Base-by-base conservation (phyloP, 2,329 filamentous ascomycete species). In the Pseudogymnoascus sp. region DNA sequence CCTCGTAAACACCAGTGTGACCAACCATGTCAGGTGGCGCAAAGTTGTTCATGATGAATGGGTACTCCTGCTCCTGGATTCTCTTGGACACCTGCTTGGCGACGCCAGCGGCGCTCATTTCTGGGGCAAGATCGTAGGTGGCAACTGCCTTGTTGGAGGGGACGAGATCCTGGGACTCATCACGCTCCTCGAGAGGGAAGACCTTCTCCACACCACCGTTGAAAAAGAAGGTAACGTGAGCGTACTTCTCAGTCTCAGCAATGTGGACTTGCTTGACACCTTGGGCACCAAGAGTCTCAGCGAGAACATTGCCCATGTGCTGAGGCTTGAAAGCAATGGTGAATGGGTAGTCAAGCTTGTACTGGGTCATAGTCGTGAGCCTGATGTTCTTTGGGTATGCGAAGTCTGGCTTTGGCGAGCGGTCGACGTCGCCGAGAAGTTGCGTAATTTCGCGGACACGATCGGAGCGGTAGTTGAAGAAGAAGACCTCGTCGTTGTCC, bases 41-140 rank as follows among this genome's bases (percentile, higher is more conserved):
- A 77, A 99, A 97, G 86, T 99, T 99, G 86, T 97, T 97, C 94
- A 99, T 99, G 76, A 99, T 82, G 73, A 99, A 97, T 72, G 94
- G 92, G 78, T 92, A 97, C 73, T 89, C 86, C 72, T 88, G 85
- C 75, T 95, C 90, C 25, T 76, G 84, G 67, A 99, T 87, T 63
- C 92, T 87, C 81, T 97, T 94, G 75, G 80, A 85, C 63, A 96
- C 88, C 79, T 96, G 93, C 71, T 95, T 83, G 58, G 90, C 94
- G 12, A 99, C 94, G 47, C 83, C 89, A 68, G 87, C 90, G 67
- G 92, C 93, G 71, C 90, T 96, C 94, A 99, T 99, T 78, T 93
- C 90, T 50, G 94, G 94, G 54, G 96, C 87, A 70, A 90, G 82
- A 76, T 99, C 94, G 77, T 99, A 99, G 33, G 94, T 99, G 22